A percentile compares a stretch with the other conserved stretches of the same genome.
phyloP scores from a whole-genome alignment of 2,329 filamentous ascomycete genomes.

The Phialophora chinensis region DNA sequence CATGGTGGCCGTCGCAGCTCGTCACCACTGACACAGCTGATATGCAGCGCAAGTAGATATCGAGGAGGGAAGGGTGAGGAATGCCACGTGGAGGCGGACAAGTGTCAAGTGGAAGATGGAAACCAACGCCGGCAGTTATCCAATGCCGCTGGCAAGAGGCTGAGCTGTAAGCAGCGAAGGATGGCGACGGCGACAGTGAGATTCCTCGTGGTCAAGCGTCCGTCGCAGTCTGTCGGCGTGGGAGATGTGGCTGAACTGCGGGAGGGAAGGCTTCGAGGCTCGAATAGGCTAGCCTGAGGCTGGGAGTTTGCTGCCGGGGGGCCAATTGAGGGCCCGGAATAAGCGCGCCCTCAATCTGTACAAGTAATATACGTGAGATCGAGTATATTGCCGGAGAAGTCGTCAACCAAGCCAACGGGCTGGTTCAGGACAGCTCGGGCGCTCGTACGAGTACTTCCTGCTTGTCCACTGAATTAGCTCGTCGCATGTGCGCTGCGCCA shows the following conservation, averaged over 20 bases:
- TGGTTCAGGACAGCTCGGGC: too few species aligned
- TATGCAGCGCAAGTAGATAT: neutral
- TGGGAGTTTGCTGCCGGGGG: neutral
- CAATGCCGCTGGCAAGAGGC: neutral
- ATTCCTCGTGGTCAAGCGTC: conserved; percentile 1
- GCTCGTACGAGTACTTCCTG: too few species aligned
- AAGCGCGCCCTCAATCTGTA: conserved; percentile 11
- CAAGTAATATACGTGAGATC: too few species aligned
- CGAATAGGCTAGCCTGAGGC: conserved; percentile 1
- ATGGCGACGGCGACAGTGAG: conserved; percentile 14
- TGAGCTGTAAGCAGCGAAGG: conserved; percentile 6
- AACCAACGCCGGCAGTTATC: neutral
- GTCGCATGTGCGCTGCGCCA: neutral
- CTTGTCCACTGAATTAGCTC: neutral
- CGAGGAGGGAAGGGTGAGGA: conserved; percentile 9
- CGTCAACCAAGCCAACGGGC: too few species aligned
- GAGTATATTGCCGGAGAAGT: too few species aligned
- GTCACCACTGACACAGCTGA: neutral
- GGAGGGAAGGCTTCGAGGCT: neutral
- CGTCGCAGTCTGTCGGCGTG: conserved; percentile 7
- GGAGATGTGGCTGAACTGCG: conserved; percentile 17
- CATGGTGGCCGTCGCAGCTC: conserved; percentile 8
- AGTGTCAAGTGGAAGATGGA: neutral
- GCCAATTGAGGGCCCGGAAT: conserved; percentile 17
- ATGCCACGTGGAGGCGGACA: conserved; percentile 2